phyloP scores from a whole-genome alignment of 2,329 filamentous ascomycete species.

The Claviceps arundinis region DNA sequence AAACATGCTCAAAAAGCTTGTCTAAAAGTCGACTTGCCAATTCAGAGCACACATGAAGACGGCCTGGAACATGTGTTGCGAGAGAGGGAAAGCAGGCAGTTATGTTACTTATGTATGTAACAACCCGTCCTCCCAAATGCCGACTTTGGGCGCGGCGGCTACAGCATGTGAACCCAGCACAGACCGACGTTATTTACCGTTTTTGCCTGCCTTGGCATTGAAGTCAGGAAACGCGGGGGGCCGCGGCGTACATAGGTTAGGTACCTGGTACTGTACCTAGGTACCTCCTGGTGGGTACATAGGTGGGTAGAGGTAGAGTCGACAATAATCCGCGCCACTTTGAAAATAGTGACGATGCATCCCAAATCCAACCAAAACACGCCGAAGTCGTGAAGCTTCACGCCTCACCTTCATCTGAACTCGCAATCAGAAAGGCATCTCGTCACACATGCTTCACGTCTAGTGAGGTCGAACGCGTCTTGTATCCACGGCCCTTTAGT shows the following conservation, averaged over 20 bases:
- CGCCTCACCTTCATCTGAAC: background rate
- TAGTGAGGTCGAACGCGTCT: background rate
- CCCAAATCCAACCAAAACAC: background rate
- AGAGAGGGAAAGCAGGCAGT: too few species aligned
- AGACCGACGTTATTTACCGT: too few species aligned
- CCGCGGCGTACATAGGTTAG: too few species aligned
- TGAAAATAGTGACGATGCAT: slow-evolving; percentile 4
- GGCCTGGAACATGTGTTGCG: too few species aligned
- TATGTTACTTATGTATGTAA: too few species aligned
- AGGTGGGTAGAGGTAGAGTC: too few species aligned
- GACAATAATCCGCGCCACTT: slow-evolving; percentile 7
- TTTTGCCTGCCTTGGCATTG: background rate
- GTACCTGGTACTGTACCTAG: too few species aligned
- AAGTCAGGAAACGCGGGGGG: background rate
- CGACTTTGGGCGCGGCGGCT: too few species aligned
- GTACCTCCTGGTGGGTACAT: too few species aligned
- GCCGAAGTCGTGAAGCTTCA: background rate
- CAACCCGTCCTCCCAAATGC: too few species aligned
- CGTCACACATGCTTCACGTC: background rate
- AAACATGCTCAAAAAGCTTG: background rate
- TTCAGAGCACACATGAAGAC: too few species aligned
- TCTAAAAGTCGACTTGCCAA: background rate
- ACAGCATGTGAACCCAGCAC: too few species aligned
- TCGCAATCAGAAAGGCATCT: background rate
- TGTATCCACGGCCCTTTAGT: background rate